Evolutionary conservation across 1,139 yeast genomes (phyloP).

Genomic region (Debaryomyces fabryi): DNA sequence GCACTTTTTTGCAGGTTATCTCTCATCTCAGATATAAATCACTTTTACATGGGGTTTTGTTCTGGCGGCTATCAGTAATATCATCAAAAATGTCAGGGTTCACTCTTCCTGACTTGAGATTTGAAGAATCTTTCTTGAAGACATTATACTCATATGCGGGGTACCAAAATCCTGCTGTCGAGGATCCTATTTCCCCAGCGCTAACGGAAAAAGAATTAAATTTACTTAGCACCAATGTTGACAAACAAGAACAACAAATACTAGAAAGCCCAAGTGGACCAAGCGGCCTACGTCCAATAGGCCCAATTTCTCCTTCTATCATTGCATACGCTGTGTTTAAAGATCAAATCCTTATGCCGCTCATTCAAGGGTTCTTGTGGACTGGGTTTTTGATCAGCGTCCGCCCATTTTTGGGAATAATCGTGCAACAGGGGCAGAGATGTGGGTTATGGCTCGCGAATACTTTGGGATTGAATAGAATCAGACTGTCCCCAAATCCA

Average conservation of each 20-base stretch:
- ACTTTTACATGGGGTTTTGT: neutral
- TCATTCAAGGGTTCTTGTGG: constrained; percentile 50
- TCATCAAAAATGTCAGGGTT: constrained; percentile 18
- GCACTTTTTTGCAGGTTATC: constrained; percentile 2
- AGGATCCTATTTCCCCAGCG: constrained; percentile 12
- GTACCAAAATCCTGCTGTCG: constrained; percentile 9
- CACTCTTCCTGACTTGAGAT: constrained; percentile 65
- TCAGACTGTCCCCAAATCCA: constrained; percentile 6
- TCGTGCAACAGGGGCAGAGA: constrained; percentile 35
- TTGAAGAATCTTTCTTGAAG: constrained; percentile 60
- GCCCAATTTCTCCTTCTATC: constrained; percentile 47
- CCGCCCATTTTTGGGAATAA: constrained; percentile 30
- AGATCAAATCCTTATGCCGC: constrained; percentile 72
- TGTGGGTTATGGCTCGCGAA: constrained; percentile 33
- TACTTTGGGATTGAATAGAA: constrained; percentile 27
- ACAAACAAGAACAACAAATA: constrained; percentile 24
- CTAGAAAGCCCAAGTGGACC: constrained; percentile 13
- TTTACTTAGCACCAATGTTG: constrained; percentile 25
- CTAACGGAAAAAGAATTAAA: constrained; percentile 29
- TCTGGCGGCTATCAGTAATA: neutral
- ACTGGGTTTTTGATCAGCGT: constrained; percentile 36
- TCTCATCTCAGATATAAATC: neutral
- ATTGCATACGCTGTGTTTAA: constrained; percentile 59
- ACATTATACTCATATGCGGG: constrained; percentile 46
- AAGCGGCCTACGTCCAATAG: constrained; percentile 24